Evolutionary conservation across 1,139 yeast genomes (phyloP), one percentile per base, ranked within the genome.

Genomic region (Chernovozyma sophiae-reginae): DNA sequence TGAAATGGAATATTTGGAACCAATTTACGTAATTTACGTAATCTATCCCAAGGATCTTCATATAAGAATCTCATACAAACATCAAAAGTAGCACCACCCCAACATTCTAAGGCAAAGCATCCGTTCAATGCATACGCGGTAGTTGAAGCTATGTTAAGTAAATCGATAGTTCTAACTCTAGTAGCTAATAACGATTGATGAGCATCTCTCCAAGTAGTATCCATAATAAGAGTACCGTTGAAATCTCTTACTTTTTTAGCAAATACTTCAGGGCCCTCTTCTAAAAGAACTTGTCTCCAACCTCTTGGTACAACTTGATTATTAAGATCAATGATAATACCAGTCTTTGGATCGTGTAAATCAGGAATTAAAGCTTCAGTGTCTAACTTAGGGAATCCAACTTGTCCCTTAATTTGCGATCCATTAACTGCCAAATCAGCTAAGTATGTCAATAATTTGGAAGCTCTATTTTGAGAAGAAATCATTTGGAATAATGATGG

Each of bases 51-150:
- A 49, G 99, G 99, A 61, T 90, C 97, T 72, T 92, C 99, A 62
- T 90, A 90, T 55, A 92, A 75, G 74, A 94, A 94, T 65, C 98
- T 80, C 97, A 92, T 90, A 43, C 96, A 86, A 39, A 92, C 98
- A 59, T 92, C 99, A 56, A 92, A 92, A 25, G 99, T 92, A 40
- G 99, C 98, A 66, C 99, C 99, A 67, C 99, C 99, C 99, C 99
- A 92, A 72, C 97, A 92, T 70, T 92, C 99, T 39, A 92, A 72
- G 13, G 98, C 94, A 63, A 87, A 94, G 1, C 96, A 95, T 42
- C 95, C 94, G 45, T 84, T 68, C 52, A 89, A 68, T 16, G 96
- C 98, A 57, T 85, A 81, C 2, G 97, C 86, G 24, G 99, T 92
- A 37, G 95, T 79, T 40, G 90, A 92, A 18, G 98, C 98, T 68